Conservation (phyloP, 495 filamentous ascomycete genomes). For the Trichoderma erinaceum region DNA sequence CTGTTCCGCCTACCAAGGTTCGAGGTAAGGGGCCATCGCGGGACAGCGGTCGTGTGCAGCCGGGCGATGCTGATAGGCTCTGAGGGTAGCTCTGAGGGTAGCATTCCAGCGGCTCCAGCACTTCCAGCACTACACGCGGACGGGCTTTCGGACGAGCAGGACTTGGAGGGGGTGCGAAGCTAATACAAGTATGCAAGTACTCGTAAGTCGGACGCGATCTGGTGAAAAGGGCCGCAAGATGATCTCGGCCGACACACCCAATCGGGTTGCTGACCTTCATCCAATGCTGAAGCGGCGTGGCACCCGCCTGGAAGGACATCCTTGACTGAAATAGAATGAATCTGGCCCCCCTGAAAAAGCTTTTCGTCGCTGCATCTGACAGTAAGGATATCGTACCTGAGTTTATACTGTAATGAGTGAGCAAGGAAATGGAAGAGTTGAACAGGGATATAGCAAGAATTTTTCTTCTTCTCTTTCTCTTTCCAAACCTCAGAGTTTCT, state of each 20-base stretch:
- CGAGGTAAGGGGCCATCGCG: background rate
- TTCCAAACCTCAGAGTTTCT: too few relatives aligned
- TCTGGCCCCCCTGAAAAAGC: background rate
- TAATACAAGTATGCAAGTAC: too few relatives aligned
- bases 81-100: background rate
- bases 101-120: background rate
- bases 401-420: too few relatives aligned
- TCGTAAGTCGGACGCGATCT: slow-evolving; percentile 2
- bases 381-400: too few relatives aligned
- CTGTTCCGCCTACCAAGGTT: background rate
- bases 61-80: background rate
- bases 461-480: too few relatives aligned
- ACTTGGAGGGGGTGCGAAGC: background rate
- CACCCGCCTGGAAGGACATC: background rate
- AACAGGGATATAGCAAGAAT: too few relatives aligned
- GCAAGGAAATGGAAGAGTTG: too few relatives aligned
- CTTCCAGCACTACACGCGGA: background rate
- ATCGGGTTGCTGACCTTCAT: slow-evolving; percentile 7
- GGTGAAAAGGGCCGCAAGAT: background rate
- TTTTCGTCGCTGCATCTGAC: too few relatives aligned
- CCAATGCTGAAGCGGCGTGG: background rate
- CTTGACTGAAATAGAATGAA: background rate
- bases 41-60: background rate
- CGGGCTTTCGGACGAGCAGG: background rate
- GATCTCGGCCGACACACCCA: slow-evolving; percentile 4